Evolutionary conservation across 2,329 filamentous ascomycete species (phyloP).

Genomic region (Diplodia sapinea): DNA sequence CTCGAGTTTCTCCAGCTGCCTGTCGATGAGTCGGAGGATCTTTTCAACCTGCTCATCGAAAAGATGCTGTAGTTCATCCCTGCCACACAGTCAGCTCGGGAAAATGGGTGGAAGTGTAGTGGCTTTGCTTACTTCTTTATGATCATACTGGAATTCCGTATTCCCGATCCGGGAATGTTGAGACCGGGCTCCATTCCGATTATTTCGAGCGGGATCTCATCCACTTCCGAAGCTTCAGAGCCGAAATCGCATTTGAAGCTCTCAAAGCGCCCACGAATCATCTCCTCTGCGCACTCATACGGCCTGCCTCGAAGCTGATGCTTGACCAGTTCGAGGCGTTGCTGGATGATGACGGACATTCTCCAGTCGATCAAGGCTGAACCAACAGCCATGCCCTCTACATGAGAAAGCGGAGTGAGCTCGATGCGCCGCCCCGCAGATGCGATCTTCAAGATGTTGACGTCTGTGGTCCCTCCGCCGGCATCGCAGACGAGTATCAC

Average conservation of each 20-base stretch:
- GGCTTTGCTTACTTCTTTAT: conserved; percentile 2
- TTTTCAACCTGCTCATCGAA: conserved; percentile 36
- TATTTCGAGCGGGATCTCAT: not conserved
- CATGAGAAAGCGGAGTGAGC: not conserved
- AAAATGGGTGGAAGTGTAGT: not conserved
- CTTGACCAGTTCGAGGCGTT: conserved; percentile 1
- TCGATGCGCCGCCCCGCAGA: not conserved
- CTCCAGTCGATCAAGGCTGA: conserved; percentile 27
- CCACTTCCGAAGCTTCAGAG: not conserved
- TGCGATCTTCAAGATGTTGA: conserved; percentile 2
- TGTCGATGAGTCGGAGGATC: conserved; percentile 35
- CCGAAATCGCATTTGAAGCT: conserved; percentile 13
- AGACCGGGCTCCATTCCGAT: not conserved
- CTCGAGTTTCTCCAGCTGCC: conserved; percentile 34
- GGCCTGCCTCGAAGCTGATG: not conserved
- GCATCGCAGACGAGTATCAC: conserved; percentile 53
- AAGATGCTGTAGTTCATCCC: conserved; percentile 32
- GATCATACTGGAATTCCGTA: conserved; percentile 25
- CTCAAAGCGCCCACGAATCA: not conserved
- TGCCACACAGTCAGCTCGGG: not conserved
- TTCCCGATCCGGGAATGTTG: not conserved
- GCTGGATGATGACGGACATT: not conserved
- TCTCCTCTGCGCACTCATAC: conserved; percentile 1
- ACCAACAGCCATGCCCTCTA: conserved; percentile 32
- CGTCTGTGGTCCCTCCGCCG: conserved; percentile 51